phyloP scores from a whole-genome alignment of 73 alveolate species.

The Paramecium primaurelia region DNA sequence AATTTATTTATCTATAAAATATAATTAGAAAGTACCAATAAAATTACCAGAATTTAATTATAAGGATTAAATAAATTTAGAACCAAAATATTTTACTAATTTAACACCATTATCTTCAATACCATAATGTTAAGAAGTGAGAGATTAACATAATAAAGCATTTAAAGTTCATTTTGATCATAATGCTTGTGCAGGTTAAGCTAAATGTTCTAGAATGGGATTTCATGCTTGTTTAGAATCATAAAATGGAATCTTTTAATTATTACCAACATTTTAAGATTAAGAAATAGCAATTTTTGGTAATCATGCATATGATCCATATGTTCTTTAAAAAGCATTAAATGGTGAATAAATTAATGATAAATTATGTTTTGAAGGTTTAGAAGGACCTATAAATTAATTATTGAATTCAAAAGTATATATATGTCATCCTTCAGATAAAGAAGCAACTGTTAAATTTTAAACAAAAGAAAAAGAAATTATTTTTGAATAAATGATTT shows the following conservation, averaged over 20 bases:
- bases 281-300: background rate
- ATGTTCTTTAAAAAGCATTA: background rate
- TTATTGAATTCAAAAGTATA: background rate
- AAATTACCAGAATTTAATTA: background rate
- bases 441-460: background rate
- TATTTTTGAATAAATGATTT: background rate
- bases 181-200: background rate
- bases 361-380: background rate
- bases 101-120: background rate
- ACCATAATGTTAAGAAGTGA: background rate
- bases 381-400: background rate
- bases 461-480: background rate
- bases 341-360: background rate
- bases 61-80: background rate
- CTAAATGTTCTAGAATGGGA: conserved; percentile 10
- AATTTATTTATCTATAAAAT: background rate
- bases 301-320: background rate
- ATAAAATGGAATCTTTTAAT: background rate
- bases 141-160: background rate
- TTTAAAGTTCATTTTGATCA: conserved; percentile 31
- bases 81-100: background rate
- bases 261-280: background rate
- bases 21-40: background rate
- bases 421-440: background rate
- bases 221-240: background rate